phyloP scores from a whole-genome alignment of 495 filamentous ascomycete genomes.

The Collariella sp. region DNA sequence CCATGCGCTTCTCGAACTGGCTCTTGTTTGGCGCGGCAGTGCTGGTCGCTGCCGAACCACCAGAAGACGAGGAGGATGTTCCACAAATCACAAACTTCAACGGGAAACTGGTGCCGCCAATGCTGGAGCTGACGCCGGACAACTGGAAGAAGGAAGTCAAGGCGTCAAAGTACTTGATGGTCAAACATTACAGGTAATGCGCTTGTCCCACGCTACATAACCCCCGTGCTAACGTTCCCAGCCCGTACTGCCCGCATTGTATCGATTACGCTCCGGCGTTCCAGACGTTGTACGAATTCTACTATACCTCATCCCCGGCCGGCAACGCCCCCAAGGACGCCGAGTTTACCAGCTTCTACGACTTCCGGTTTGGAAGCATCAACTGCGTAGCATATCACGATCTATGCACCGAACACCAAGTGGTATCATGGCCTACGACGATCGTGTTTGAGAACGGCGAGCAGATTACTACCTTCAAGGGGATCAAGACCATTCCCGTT shows the following conservation, averaged over 20 bases:
- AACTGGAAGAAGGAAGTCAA: conserved; percentile 36
- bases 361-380: conserved; percentile 78
- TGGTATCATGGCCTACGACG: conserved; percentile 64
- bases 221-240: conserved; percentile 23
- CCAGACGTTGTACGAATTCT: conserved; percentile 92
- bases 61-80: conserved; percentile 28
- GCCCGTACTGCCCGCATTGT: conserved; percentile 70
- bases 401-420: conserved; percentile 55
- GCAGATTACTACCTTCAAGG: conserved; percentile 50
- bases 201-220: conserved; percentile 4
- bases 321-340: conserved; percentile 23
- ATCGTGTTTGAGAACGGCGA: conserved; percentile 77
- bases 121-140: conserved; percentile 45
- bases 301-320: conserved; percentile 78
- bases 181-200: conserved; percentile 43
- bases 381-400: conserved; percentile 78
- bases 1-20: conserved; percentile 23
- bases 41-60: conserved; percentile 24
- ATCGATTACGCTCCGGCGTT: conserved; percentile 69
- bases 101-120: conserved; percentile 64
- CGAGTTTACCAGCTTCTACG: conserved; percentile 62
- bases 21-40: conserved; percentile 36
- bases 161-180: conserved; percentile 36
- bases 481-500: conserved; percentile 50
- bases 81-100: conserved; percentile 63